Conservation (phyloP, 2,329 filamentous ascomycete genomes). For the Ramularia endophylla region DNA sequence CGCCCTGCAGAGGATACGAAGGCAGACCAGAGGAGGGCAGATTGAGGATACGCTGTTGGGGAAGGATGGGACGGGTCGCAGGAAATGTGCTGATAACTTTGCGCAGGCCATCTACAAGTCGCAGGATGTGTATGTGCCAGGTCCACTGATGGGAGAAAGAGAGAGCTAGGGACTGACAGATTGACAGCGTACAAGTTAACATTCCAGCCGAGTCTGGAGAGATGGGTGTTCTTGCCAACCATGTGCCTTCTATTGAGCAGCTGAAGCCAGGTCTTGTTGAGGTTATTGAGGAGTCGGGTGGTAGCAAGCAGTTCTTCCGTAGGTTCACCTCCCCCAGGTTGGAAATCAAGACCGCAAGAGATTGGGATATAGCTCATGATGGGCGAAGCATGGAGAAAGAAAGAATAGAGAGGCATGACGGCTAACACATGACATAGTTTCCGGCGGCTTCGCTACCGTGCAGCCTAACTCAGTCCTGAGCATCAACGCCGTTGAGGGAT, state of each 20-base stretch:
- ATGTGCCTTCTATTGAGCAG: slow-evolving; percentile 98
- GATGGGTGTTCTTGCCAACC: slow-evolving; percentile 99
- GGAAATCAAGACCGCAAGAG: slow-evolving; percentile 1
- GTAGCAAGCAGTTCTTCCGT: slow-evolving; percentile 98
- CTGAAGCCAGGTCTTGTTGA: slow-evolving; percentile 94
- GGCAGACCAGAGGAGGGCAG: slow-evolving; percentile 1
- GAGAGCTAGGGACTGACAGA: slow-evolving; percentile 18
- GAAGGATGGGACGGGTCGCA: not conserved
- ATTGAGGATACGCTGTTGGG: not conserved
- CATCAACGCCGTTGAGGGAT: slow-evolving; percentile 98
- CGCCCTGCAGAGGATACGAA: not conserved
- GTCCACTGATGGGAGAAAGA: slow-evolving; percentile 4
- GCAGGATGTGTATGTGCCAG: slow-evolving; percentile 58
- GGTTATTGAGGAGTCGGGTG: slow-evolving; percentile 86
- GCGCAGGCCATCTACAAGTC: slow-evolving; percentile 62
- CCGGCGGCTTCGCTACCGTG: slow-evolving; percentile 93
- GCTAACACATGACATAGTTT: slow-evolving; percentile 53
- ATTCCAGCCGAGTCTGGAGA: slow-evolving; percentile 96
- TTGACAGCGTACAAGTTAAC: slow-evolving; percentile 87
- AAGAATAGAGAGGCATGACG: slow-evolving; percentile 1
- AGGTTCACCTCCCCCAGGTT: slow-evolving; percentile 42
- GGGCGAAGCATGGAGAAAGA: not conserved
- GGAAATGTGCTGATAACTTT: slow-evolving; percentile 16
- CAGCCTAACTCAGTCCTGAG: slow-evolving; percentile 91
- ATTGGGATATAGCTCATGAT: not conserved